Evolutionary conservation across 2,329 filamentous ascomycete species (phyloP).

Genomic region (Venturia aucupariae): DNA sequence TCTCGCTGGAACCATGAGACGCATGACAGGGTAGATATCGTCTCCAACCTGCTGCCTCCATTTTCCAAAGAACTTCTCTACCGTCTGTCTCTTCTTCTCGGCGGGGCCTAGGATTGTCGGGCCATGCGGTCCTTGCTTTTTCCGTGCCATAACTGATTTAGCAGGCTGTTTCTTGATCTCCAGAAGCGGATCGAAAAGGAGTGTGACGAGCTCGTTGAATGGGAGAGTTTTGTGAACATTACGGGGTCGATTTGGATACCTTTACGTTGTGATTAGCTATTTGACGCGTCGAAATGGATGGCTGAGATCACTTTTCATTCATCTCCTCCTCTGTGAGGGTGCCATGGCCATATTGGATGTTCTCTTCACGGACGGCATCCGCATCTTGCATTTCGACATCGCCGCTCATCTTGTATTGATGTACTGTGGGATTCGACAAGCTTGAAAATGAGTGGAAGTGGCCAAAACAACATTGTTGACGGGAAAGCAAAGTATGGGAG

Average conservation of each 20-base stretch:
- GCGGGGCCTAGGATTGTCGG: conserved; percentile 55
- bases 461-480: not conserved
- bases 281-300: not conserved
- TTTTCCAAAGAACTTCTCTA: conserved; percentile 73
- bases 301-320: conserved; percentile 37
- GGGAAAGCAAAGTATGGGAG: not conserved
- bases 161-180: conserved; percentile 67
- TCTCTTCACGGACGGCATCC: conserved; percentile 37
- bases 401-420: conserved; percentile 20
- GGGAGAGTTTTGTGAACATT: conserved; percentile 72
- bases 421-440: not conserved
- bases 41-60: conserved; percentile 85
- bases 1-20: conserved; percentile 85
- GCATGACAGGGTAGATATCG: conserved; percentile 87
- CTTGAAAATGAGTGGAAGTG: not conserved
- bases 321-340: conserved; percentile 37
- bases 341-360: conserved; percentile 40
- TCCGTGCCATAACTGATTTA: conserved; percentile 39
- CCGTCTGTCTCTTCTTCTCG: conserved; percentile 70
- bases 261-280: conserved; percentile 26
- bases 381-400: conserved; percentile 31
- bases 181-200: conserved; percentile 71
- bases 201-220: conserved; percentile 69
- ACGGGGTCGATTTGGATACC: conserved; percentile 71
- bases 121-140: conserved; percentile 53